These are phyloP conservation scores for Vitis cinerea DNA, from an alignment of 164 flowering plant species.

Conservation along the genomic window DNA sequence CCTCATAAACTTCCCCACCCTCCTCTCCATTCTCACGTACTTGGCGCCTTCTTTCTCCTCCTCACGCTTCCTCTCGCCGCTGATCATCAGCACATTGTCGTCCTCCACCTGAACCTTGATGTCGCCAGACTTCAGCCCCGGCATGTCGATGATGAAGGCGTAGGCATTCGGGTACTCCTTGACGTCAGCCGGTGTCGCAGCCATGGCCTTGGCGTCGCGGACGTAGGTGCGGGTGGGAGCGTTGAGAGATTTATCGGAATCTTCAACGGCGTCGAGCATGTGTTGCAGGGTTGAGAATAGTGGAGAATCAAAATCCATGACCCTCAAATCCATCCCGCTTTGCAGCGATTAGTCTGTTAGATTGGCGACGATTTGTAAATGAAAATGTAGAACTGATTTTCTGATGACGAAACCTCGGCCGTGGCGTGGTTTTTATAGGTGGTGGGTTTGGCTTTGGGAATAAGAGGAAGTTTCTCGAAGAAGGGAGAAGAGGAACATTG, in stretches of 20 bases:
- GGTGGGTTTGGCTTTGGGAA: no score
- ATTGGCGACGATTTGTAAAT: no score
- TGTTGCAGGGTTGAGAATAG: no score
- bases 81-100: slow-evolving; percentile 33
- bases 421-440: no score
- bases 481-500: no score
- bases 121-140: slow-evolving; percentile 33
- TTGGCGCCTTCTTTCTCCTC: slow-evolving; percentile 49
- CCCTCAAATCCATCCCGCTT: no score
- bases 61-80: slow-evolving; percentile 39
- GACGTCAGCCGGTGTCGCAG: slow-evolving; percentile 19
- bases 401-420: no score
- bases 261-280: no score
- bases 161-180: slow-evolving; percentile 29
- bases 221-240: slow-evolving; percentile 49
- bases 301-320: no score
- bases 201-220: slow-evolving; percentile 53
- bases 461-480: no score
- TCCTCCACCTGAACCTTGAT: slow-evolving; percentile 41
- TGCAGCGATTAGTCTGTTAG: no score
- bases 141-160: slow-evolving; percentile 35
- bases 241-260: not conserved
- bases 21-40: slow-evolving; percentile 63
- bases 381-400: no score
- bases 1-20: slow-evolving; percentile 64